phyloP scores from a whole-genome alignment of 139 green algal species.

The Raphidocelis subcapitata region DNA sequence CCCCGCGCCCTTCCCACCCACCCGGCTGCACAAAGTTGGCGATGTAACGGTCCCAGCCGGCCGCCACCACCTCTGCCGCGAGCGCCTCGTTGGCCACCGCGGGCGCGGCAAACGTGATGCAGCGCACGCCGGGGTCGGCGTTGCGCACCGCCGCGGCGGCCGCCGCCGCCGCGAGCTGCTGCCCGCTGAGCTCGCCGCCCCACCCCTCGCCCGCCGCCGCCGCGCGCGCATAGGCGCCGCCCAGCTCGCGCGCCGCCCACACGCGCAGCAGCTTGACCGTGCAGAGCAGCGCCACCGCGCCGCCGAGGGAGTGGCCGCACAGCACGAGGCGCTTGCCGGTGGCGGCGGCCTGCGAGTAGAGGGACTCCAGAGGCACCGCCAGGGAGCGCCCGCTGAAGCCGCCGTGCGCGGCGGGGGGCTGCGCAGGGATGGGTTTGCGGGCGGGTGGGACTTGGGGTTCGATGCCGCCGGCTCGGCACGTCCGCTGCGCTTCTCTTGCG shows the following conservation, averaged over 20 bases:
- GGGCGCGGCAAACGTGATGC: conserved; percentile 30
- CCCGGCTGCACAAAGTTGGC: conserved; percentile 25
- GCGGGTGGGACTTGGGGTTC: too few relatives aligned
- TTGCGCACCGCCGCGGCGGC: too few relatives aligned
- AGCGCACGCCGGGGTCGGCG: conserved; percentile 12
- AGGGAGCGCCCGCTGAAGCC: conserved; percentile 16
- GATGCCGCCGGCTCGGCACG: too few relatives aligned
- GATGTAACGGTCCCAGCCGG: conserved; percentile 27
- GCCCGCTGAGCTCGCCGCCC: neutral
- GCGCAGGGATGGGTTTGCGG: too few relatives aligned
- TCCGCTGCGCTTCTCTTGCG: too few relatives aligned
- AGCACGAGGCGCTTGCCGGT: conserved; percentile 26
- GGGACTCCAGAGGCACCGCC: neutral
- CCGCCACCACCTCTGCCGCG: conserved; percentile 16
- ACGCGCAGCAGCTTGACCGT: conserved; percentile 21
- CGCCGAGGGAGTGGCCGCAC: conserved; percentile 17
- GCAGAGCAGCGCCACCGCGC: conserved; percentile 17
- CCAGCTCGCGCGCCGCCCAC: too few relatives aligned
- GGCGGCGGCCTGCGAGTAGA: conserved; percentile 12
- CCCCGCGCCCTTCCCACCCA: neutral
- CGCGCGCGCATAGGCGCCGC: too few relatives aligned
- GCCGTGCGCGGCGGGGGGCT: conserved; percentile 1
- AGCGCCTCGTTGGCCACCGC: conserved; percentile 19
- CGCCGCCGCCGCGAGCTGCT: too few relatives aligned
- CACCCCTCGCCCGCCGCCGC: neutral